phyloP scores from a whole-genome alignment of 257 asterid species.

The Nicotiana tabacum region DNA sequence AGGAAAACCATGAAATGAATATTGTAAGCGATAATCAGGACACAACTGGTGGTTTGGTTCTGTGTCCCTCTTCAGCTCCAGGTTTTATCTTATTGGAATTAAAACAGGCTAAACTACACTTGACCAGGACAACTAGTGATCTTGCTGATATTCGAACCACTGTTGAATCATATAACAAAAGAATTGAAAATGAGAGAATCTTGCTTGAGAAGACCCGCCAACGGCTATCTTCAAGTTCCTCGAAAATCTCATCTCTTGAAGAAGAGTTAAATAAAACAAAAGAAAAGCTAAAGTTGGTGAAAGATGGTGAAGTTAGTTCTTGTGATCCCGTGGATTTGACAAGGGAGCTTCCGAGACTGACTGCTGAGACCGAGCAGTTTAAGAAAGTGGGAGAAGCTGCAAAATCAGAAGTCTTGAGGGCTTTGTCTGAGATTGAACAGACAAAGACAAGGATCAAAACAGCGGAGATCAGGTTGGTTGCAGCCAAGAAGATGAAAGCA shows the following conservation, averaged over 20 bases:
- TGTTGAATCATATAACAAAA: slow-evolving; percentile 61
- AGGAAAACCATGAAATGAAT: background rate
- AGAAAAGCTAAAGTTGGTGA: slow-evolving; percentile 32
- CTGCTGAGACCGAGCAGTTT: slow-evolving; percentile 63
- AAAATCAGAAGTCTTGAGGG: slow-evolving; percentile 43
- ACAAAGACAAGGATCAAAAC: slow-evolving; percentile 56
- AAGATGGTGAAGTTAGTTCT: slow-evolving; percentile 24
- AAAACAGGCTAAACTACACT: slow-evolving; percentile 72
- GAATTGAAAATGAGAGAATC: slow-evolving; percentile 72
- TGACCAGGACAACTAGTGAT: slow-evolving; percentile 57
- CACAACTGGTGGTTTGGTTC: slow-evolving; percentile 14
- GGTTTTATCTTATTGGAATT: slow-evolving; percentile 63
- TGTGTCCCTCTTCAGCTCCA: slow-evolving; percentile 54
- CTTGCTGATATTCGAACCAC: slow-evolving; percentile 73
- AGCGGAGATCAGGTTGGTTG: slow-evolving; percentile 63
- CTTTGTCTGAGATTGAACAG: slow-evolving; percentile 66
- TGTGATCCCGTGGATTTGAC: slow-evolving; percentile 39
- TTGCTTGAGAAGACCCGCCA: slow-evolving; percentile 78
- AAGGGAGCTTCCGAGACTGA: slow-evolving; percentile 58
- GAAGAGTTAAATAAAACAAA: slow-evolving; percentile 52
- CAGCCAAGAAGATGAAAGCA: slow-evolving; percentile 83
- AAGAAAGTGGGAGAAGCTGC: slow-evolving; percentile 68
- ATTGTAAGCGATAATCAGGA: background rate
- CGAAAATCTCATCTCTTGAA: slow-evolving; percentile 52
- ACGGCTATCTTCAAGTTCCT: slow-evolving; percentile 50